These are phyloP conservation scores for Diaporthe aspalathi DNA, from an alignment of 2,329 filamentous ascomycete genomes.

Conservation along the genomic window DNA sequence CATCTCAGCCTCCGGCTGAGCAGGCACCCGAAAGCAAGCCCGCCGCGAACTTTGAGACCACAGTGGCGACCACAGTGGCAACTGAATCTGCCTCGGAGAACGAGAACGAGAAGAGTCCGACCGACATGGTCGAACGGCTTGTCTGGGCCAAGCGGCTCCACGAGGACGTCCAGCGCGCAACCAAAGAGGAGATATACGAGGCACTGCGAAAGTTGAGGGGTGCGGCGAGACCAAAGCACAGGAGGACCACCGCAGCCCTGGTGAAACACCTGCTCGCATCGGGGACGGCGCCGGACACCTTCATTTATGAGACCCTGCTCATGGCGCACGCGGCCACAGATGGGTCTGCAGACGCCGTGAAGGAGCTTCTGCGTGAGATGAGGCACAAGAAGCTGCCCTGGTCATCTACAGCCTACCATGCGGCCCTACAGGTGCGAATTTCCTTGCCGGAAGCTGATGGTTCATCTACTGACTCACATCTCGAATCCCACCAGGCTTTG, in stretches of 20 bases:
- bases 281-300: conserved; percentile 63
- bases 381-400: conserved; percentile 67
- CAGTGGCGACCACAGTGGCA: not conserved
- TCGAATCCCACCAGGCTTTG: conserved; percentile 67
- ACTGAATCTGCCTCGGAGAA: not conserved
- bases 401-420: conserved; percentile 77
- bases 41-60: not conserved
- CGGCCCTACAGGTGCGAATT: conserved; percentile 70
- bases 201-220: conserved; percentile 55
- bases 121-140: conserved; percentile 37
- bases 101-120: not conserved
- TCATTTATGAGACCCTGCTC: conserved; percentile 81
- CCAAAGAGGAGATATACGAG: conserved; percentile 58
- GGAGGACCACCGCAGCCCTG: conserved; percentile 46
- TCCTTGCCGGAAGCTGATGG: not conserved
- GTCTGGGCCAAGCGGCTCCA: conserved; percentile 39
- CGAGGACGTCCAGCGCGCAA: conserved; percentile 44
- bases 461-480: conserved; percentile 29
- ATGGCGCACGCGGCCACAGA: conserved; percentile 74
- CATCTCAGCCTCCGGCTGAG: not conserved
- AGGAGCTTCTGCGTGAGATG: conserved; percentile 79
- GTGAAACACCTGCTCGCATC: conserved; percentile 69
- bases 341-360: conserved; percentile 75
- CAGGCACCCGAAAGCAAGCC: not conserved
- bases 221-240: conserved; percentile 45